Base-by-base conservation (phyloP, 805 yeast genomes). In the Myxozyma neglecta region DNA sequence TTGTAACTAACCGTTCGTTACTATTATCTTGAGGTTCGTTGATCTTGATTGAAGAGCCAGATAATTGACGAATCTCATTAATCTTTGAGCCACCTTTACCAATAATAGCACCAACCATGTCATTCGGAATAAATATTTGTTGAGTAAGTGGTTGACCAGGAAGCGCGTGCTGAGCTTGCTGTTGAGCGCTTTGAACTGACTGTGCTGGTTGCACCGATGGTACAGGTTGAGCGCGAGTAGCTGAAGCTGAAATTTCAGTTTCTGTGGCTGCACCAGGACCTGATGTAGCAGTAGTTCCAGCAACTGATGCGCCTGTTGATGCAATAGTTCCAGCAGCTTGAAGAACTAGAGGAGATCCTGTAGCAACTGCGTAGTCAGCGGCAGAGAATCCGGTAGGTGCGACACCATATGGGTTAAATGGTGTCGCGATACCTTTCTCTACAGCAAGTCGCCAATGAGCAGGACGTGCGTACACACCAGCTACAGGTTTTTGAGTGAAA, bases 1-100 rank as follows among this genome's bases (percentile, higher is more conserved):
- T 59, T 6, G 67, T 64, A n/a, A 73, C 70, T 3, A 64, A 49
- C 24, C 76, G 60, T 46, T 73, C 74, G 14, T 65, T 48, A 44
- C 68, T 70, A 29, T 60, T 60, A 7, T 65, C 68, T 45, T 63
- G 63, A 1, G 67, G 59, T 39, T 63, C 67, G 65, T 85, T 89
- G 57, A 90, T 87, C 65, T 84, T 83, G 34, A 90, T 89, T 60
- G 86, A 85, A 50, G 90, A 83, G 37, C 96, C 93, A 20, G 93
- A 84, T 35, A 83, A 79, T 61, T 85, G 86, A 64, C 93, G 81
- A 53, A 90, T 85, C 64, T 88, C 90, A 70, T 85, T 87, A 61
- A 90, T 86, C 68, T 86, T 88, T 69, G 87, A 84, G 18, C 97
- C 97, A 37, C 90, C 90, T 74, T 85, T 89, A 0, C 97, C 97